Base-by-base conservation (phyloP, 2,329 filamentous ascomycete genomes). In the Orbilia blumenaviensis region DNA sequence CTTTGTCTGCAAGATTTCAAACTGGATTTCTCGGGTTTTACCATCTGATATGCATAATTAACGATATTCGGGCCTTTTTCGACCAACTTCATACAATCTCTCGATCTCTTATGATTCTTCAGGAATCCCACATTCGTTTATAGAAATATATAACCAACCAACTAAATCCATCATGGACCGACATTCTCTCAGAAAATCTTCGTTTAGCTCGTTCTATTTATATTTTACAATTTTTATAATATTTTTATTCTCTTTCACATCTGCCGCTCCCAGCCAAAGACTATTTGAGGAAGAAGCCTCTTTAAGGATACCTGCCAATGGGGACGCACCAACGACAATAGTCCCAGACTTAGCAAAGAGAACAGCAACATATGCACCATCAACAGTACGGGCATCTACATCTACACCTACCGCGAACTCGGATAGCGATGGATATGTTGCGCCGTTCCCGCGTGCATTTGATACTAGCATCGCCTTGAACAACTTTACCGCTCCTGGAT, bases 401-500 rank as follows among this genome's bases (percentile, higher is more conserved):
- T 34, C 63, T 2, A 27, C 63, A 16, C 46, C 63, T 10, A 75
- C 71, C 10, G n/a, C 52, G 32, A 60, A 14, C 18, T 9, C 62
- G 9, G 38, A 23, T 16, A 32, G 23, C 36, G 73, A 77, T 50
- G 61, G 50, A 56, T 71, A 69, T 62, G 73, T 77, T 44, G 62
- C 73, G 29, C 66, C 73, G 7, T 62, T 71, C 16, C 73, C 73
- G n/a, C 54, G 66, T 10, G 73, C 73, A 9, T 77, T 77, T 41
- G 73, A 77, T 62, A 77, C 73, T 36, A 77, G 73, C 48, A 84
- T 82, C 44, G 79, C 86, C 18, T 84, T 84, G 16, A 86, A 81
- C 7, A 87, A 87, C 80, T 87, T 86, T 81, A 87, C 86, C 8
- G 81, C 81, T 34, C 63, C 80, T 23, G 84, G 84, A 3, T 94